Evolutionary conservation across 2,329 filamentous ascomycete genomes (phyloP), one percentile per base, ranked within the genome.

Genomic region (Xylariales sp.): DNA sequence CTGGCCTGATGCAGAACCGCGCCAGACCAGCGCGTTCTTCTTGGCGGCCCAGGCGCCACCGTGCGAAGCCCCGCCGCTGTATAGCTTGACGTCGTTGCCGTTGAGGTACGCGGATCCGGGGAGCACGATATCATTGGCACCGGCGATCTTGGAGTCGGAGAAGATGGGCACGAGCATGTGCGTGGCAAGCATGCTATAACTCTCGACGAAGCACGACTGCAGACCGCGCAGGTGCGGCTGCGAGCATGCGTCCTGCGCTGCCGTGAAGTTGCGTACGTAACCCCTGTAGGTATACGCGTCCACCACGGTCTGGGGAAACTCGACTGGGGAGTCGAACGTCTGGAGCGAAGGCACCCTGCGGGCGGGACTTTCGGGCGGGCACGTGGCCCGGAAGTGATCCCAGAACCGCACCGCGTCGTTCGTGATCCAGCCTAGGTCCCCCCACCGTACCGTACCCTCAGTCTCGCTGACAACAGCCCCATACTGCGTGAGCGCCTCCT

Each of bases 41-140:
- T 85, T 85, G 21, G 65, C 54, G 5, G 65, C 58, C 81, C 81
- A 84, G 7, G 63, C 52, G 7, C 70, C 62, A 33, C 81, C 79
- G 40, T 71, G 70, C 5, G 59, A 58, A 6, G 65, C 55, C 30
- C 74, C 70, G 34, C 79, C 80, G 2, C 67, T 69, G 55, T 82
- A 83, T 24, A 73, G 68, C 13, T 67, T 62, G 50, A 81, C 72
- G 5, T 69, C 57, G 28, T 67, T 66, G n/a, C n/a, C n/a, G n/a
- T n/a, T n/a, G 44, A 79, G 74, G 61, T 82, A 83, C 73, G 78
- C 79, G 50, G 75, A 77, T 5, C 76, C 76, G 2, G 78, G 78
- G 44, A 82, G 78, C 21, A 82, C 58, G 38, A 83, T 80, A 50
- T 82, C 78, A 46, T 76, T 81, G 52, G 82, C 82, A 45, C 76